A percentile compares a stretch with the other conserved stretches of the same genome.
Conservation (phyloP, 257 asterid genomes). For the Voacanga thouarsii region DNA sequence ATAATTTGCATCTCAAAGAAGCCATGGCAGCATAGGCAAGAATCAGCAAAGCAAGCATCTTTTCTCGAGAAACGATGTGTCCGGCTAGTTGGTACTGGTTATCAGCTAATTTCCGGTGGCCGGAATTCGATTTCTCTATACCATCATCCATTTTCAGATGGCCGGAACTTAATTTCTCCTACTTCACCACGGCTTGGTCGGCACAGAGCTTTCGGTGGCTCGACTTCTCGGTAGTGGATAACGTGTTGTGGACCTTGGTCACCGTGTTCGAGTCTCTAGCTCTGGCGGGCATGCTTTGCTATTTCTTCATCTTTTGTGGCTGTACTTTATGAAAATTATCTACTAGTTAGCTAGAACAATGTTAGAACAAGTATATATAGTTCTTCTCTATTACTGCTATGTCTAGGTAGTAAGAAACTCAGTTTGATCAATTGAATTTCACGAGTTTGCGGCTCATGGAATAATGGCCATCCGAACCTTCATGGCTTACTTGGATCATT, state of each 20-base stretch:
- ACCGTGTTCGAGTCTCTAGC: constrained; percentile 43
- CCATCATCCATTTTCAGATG: constrained; percentile 41
- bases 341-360: background rate
- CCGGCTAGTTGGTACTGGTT: constrained; percentile 34
- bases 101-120: constrained; percentile 42
- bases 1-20: background rate
- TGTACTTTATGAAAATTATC: constrained; percentile 42
- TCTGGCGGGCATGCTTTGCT: constrained; percentile 50
- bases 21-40: background rate
- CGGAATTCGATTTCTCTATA: constrained; percentile 38
- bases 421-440: too few species aligned
- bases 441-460: too few species aligned
- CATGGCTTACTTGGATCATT: too few species aligned
- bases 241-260: constrained; percentile 45
- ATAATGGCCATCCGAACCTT: too few species aligned
- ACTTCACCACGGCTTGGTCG: constrained; percentile 27
- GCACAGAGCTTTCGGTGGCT: constrained; percentile 42
- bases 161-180: constrained; percentile 46
- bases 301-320: constrained; percentile 57
- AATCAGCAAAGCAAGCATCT: background rate
- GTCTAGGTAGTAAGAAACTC: too few species aligned
- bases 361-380: background rate
- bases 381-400: background rate
- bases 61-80: constrained; percentile 25
- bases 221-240: constrained; percentile 40